A percentile compares a stretch with the other conserved stretches of the same genome.
Evolutionary conservation across 176 grass and related monocot species (phyloP).

Genomic region (Phoenix dactylifera): DNA sequence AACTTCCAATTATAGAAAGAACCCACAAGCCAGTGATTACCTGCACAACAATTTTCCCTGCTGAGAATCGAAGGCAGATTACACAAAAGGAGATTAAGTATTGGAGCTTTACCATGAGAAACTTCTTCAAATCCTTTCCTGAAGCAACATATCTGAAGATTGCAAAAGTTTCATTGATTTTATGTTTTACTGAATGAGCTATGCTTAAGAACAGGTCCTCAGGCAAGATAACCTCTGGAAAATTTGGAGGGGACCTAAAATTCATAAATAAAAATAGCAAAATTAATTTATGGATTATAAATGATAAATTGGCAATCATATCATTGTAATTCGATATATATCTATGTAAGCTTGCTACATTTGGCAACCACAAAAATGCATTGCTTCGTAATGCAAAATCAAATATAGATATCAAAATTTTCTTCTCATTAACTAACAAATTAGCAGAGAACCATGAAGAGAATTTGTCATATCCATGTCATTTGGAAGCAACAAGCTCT

Average conservation of each 20-base stretch:
- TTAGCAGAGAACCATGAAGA: too few species aligned
- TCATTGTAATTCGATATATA: too few species aligned
- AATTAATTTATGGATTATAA: too few species aligned
- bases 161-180: constrained; percentile 78
- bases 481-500: too few species aligned
- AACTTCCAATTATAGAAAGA: constrained; percentile 63
- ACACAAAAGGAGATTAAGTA: background rate
- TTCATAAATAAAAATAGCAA: background rate
- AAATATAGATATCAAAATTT: too few species aligned
- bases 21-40: constrained; percentile 55
- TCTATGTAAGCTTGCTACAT: too few species aligned
- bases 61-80: background rate
- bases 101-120: constrained; percentile 33
- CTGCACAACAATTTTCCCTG: constrained; percentile 24
- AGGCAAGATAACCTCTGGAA: constrained; percentile 53
- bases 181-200: constrained; percentile 39
- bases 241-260: constrained; percentile 65
- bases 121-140: constrained; percentile 64
- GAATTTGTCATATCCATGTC: too few species aligned
- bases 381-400: too few species aligned
- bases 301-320: too few species aligned
- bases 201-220: constrained; percentile 46
- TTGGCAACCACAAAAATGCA: too few species aligned
- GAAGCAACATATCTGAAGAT: constrained; percentile 63
- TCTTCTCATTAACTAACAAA: too few species aligned